Evolutionary conservation across 1,284 basidiomycete genomes (phyloP).

Genomic region (Cryptococcus sp.): DNA sequence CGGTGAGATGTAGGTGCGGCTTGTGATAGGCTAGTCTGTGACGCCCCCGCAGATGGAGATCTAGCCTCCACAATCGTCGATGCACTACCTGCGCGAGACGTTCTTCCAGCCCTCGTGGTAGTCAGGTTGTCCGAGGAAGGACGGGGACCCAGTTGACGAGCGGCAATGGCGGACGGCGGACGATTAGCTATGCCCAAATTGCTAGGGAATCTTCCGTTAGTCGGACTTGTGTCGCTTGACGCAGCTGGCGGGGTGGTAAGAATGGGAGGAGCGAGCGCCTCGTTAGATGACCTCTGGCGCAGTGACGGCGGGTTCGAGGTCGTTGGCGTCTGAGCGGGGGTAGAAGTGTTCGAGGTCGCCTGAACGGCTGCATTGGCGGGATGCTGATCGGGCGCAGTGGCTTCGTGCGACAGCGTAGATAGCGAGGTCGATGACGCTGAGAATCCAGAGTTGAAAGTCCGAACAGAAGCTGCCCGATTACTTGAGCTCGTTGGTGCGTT

Average conservation of each 20-base stretch:
- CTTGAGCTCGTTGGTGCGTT: neutral
- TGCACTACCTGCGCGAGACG: slow-evolving; percentile 22
- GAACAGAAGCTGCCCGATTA: slow-evolving; percentile 30
- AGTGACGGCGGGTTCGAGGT: slow-evolving; percentile 30
- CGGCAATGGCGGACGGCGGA: neutral
- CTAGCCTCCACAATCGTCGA: slow-evolving; percentile 36
- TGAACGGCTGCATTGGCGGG: slow-evolving; percentile 26
- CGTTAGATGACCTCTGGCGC: slow-evolving; percentile 9
- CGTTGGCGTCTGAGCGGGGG: slow-evolving; percentile 27
- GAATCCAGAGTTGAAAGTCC: slow-evolving; percentile 27
- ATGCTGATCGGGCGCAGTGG: slow-evolving; percentile 17
- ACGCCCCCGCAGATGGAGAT: slow-evolving; percentile 3
- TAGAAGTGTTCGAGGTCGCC: slow-evolving; percentile 25
- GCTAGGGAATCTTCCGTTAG: slow-evolving; percentile 5
- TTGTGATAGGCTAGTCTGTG: neutral
- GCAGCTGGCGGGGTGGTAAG: neutral
- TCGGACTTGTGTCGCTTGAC: neutral
- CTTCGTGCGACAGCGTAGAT: slow-evolving; percentile 18
- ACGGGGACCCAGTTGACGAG: slow-evolving; percentile 6
- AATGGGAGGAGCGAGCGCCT: slow-evolving; percentile 3
- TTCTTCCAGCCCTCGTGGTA: slow-evolving; percentile 22
- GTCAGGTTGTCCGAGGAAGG: slow-evolving; percentile 15
- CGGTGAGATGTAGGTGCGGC: neutral
- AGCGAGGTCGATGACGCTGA: slow-evolving; percentile 27
- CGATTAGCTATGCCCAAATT: neutral